phyloP scores from a whole-genome alignment of 495 filamentous ascomycete genomes.

The Clavariopsis aquatica region DNA sequence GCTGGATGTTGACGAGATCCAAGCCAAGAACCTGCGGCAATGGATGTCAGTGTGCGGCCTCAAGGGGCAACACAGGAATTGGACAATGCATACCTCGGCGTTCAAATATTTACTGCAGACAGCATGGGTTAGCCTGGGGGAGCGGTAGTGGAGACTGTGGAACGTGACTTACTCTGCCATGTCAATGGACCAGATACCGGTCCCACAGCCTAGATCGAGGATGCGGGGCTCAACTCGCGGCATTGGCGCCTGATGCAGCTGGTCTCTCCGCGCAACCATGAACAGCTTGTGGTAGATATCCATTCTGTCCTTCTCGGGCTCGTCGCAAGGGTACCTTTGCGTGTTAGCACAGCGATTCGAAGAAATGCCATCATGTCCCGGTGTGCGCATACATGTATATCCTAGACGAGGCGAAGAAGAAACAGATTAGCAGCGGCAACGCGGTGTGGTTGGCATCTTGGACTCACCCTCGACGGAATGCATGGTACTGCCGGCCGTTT shows the following conservation, averaged over 20 bases:
- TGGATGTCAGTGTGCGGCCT: constrained; percentile 20
- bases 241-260: constrained; percentile 59
- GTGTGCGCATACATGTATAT: constrained; percentile 54
- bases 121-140: constrained; percentile 24
- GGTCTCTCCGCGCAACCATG: constrained; percentile 62
- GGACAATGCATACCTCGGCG: constrained; percentile 47
- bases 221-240: constrained; percentile 45
- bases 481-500: constrained; percentile 60
- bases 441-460: background rate
- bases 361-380: no score
- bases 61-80: constrained; percentile 1
- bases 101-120: constrained; percentile 57
- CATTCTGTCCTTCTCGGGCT: constrained; percentile 48
- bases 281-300: constrained; percentile 48
- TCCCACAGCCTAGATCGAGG: constrained; percentile 84
- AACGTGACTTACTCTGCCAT: constrained; percentile 68
- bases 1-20: constrained; percentile 81
- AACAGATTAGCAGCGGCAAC: background rate
- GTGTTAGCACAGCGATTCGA: no score
- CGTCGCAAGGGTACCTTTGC: no score
- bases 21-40: constrained; percentile 62
- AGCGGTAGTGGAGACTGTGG: constrained; percentile 17
- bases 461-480: constrained; percentile 49
- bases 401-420: no score
- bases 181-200: constrained; percentile 89